Evolutionary conservation across 495 filamentous ascomycete species (phyloP).

Genomic region (Rhypophila decipiens): DNA sequence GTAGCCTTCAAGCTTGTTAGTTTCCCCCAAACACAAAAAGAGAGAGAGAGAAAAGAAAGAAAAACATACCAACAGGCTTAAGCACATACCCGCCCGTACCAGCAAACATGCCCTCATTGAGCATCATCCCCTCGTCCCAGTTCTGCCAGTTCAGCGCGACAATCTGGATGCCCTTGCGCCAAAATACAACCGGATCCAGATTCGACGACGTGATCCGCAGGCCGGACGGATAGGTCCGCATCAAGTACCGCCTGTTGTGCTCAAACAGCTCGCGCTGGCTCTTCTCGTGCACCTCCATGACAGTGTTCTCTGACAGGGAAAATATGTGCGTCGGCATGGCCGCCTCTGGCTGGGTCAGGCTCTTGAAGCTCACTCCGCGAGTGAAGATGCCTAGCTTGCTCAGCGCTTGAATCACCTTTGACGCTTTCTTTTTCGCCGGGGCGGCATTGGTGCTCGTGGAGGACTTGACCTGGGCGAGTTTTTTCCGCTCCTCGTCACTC

Average conservation of each 20-base stretch:
- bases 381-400: constrained; percentile 77
- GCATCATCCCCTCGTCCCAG: constrained; percentile 88
- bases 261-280: constrained; percentile 57
- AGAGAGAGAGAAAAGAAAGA: neutral
- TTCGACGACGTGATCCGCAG: constrained; percentile 80
- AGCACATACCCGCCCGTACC: constrained; percentile 75
- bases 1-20: constrained; percentile 18
- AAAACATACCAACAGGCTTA: constrained; percentile 58
- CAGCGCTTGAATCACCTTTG: constrained; percentile 70
- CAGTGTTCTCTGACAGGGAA: constrained; percentile 74
- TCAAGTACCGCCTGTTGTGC: constrained; percentile 78
- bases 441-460: neutral
- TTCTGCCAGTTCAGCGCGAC: constrained; percentile 95
- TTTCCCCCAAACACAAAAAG: neutral
- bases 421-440: constrained; percentile 34
- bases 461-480: constrained; percentile 17
- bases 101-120: constrained; percentile 88
- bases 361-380: constrained; percentile 69
- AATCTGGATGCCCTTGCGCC: constrained; percentile 85
- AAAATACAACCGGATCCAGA: constrained; percentile 74
- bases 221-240: constrained; percentile 84
- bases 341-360: constrained; percentile 55
- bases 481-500: neutral
- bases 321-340: constrained; percentile 77
- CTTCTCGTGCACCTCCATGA: constrained; percentile 62